Evolutionary conservation across 768 basidiomycete genomes (phyloP).

Genomic region (Boletus speciosus): DNA sequence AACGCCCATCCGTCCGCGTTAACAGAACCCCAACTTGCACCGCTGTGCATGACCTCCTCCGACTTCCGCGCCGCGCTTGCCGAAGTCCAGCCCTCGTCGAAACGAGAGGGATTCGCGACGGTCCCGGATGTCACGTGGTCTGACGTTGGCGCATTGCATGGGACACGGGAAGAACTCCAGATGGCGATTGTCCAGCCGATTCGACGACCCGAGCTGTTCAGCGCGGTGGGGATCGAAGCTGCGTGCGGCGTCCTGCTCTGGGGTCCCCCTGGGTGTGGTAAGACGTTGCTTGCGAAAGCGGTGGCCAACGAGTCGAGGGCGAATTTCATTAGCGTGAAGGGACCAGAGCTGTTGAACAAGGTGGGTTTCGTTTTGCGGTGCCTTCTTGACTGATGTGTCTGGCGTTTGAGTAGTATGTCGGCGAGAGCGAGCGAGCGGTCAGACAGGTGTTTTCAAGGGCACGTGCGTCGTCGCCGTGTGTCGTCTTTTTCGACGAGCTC

Average conservation of each 20-base stretch:
- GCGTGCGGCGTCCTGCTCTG: slow-evolving; percentile 95
- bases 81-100: slow-evolving; percentile 92
- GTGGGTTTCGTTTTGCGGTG: slow-evolving; percentile 38
- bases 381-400: background rate
- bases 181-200: slow-evolving; percentile 99
- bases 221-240: slow-evolving; percentile 82
- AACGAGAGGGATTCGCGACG: slow-evolving; percentile 96
- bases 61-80: slow-evolving; percentile 82
- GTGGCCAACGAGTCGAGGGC: slow-evolving; percentile 95
- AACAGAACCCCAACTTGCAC: slow-evolving; percentile 70
- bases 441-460: slow-evolving; percentile 93
- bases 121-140: slow-evolving; percentile 95
- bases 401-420: slow-evolving; percentile 71
- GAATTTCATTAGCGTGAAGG: slow-evolving; percentile 98
- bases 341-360: slow-evolving; percentile 96
- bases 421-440: slow-evolving; percentile 94
- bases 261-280: slow-evolving; percentile 99
- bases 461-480: slow-evolving; percentile 88
- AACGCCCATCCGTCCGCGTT: slow-evolving; percentile 83
- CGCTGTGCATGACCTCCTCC: slow-evolving; percentile 72
- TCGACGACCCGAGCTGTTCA: slow-evolving; percentile 83
- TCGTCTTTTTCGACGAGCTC: slow-evolving; percentile 94
- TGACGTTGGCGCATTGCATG: slow-evolving; percentile 89
- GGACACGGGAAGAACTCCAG: slow-evolving; percentile 84
- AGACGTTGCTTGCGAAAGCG: slow-evolving; percentile 95